Base-by-base conservation (phyloP, 495 filamentous ascomycete species). In the Penicillium verhagenii region DNA sequence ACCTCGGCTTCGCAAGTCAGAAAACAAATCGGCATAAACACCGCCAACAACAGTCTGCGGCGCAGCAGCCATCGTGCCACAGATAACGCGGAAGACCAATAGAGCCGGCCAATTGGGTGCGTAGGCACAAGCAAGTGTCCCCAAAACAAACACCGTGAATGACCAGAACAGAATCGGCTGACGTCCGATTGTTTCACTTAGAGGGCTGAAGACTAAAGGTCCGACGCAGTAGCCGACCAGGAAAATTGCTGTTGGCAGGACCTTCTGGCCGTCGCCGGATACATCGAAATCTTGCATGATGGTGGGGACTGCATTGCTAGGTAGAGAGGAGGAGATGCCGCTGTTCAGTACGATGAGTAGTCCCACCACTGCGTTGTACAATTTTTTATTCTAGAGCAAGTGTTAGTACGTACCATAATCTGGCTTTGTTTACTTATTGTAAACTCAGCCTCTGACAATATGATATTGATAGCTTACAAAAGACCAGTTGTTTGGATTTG, bases 191-290 rank as follows among this genome's bases (percentile, higher is more conserved):
- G 84, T 80, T 60, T 92, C 88, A 57, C 83, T 88, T 10, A 91
- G 61, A 0, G 88, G 88, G 1, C 85, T 86, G 68, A 86, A 89
- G 4, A 86, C 53, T 10, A 89, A 48, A 1, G 87, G 85, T 0
- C 86, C 87, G 13, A 87, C 63, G 11, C 85, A 74, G 56, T 89
- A 90, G 26, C 87, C 90, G 21, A 91, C 75, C 0, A 92, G 73
- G 53, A 84, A 94, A 1, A 91, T 81, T 0, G 87, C 88, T 0
- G 88, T 89, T 10, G 89, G 89, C 6, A 94, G 74, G 18, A 87
- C 82, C 35, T 82, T 76, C 35, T 83, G 75, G 6, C 61, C 47
- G 53, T 72, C 29, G 16, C 66, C 72, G 73, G 56, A 53, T 23
- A 66, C 47, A 44, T 64, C 31, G 56, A 75, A 74, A n/a, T 73